Conservation (phyloP, 1,284 basidiomycete species). For the Sporisorium exsertum region DNA sequence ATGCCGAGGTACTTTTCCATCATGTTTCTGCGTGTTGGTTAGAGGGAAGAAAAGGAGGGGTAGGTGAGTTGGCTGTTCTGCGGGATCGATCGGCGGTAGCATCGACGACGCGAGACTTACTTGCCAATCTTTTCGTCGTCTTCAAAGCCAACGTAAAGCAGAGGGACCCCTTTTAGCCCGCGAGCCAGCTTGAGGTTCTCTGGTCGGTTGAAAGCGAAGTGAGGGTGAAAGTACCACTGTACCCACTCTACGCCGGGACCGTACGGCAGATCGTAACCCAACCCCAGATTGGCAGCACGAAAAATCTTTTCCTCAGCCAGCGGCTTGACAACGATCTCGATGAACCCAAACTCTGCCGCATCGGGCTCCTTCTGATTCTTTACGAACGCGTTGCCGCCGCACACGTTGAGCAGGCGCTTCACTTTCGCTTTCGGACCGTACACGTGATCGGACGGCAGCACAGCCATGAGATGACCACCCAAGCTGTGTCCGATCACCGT, state of each 20-base stretch:
- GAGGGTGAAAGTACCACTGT: slow-evolving; percentile 57
- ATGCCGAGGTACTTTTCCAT: slow-evolving; percentile 55
- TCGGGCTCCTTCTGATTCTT: slow-evolving; percentile 50
- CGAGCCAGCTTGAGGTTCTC: slow-evolving; percentile 47
- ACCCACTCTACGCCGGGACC: slow-evolving; percentile 58
- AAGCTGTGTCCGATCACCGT: slow-evolving; percentile 56
- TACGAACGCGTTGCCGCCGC: slow-evolving; percentile 56
- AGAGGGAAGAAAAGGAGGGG: not conserved
- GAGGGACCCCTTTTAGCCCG: slow-evolving; percentile 25
- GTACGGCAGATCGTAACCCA: slow-evolving; percentile 59
- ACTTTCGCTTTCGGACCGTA: slow-evolving; percentile 49
- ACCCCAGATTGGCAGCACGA: slow-evolving; percentile 45
- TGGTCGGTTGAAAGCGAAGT: slow-evolving; percentile 50
- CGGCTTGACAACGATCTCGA: slow-evolving; percentile 50
- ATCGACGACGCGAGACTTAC: slow-evolving; percentile 14
- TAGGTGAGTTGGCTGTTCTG: not conserved
- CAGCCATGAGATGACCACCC: slow-evolving; percentile 54
- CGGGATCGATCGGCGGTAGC: too few relatives aligned
- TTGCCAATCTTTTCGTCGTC: slow-evolving; percentile 60
- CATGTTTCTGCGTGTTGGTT: slow-evolving; percentile 39
- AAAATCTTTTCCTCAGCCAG: slow-evolving; percentile 57
- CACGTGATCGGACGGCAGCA: slow-evolving; percentile 36
- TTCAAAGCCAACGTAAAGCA: slow-evolving; percentile 56
- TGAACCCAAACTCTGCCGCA: slow-evolving; percentile 51
- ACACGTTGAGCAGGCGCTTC: slow-evolving; percentile 54